Evolutionary conservation across 1,139 yeast genomes (phyloP).

Genomic region (Nakaseomyces bracarensis): DNA sequence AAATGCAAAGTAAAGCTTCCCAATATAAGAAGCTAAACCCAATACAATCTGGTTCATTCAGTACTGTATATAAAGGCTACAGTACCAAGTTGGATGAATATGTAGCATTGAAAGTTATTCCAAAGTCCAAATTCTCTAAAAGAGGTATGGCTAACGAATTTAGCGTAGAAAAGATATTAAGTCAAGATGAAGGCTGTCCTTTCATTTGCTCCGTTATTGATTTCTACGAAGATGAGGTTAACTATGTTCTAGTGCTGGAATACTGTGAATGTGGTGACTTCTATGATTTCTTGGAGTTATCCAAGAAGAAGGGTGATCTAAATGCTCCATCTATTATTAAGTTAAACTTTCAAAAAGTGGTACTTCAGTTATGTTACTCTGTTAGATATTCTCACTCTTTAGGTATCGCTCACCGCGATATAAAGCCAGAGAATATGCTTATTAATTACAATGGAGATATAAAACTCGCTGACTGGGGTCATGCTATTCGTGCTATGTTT

Average conservation of each 20-base stretch:
- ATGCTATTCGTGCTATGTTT: constrained; percentile 54
- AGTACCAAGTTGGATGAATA: constrained; percentile 14
- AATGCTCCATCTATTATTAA: constrained; percentile 39
- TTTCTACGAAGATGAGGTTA: constrained; percentile 49
- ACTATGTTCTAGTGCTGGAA: constrained; percentile 60
- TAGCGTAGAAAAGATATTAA: constrained; percentile 19
- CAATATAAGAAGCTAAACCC: constrained; percentile 18
- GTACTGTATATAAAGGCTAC: constrained; percentile 23
- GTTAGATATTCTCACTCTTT: constrained; percentile 61
- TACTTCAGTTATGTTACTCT: constrained; percentile 64
- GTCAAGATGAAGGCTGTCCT: constrained; percentile 19
- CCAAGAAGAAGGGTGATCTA: constrained; percentile 16
- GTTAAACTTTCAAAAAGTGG: constrained; percentile 38
- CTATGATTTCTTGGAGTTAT: constrained; percentile 53
- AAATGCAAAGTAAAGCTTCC: constrained; percentile 1
- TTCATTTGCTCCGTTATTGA: constrained; percentile 59
- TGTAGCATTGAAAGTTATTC: constrained; percentile 28
- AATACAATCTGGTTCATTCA: constrained; percentile 23
- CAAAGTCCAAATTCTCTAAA: constrained; percentile 16
- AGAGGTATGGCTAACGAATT: constrained; percentile 21
- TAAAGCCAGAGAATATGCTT: constrained; percentile 78
- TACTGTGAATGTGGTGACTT: constrained; percentile 83
- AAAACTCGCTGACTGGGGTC: constrained; percentile 83
- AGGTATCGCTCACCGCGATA: constrained; percentile 75
- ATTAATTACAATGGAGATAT: constrained; percentile 59